Conservation (phyloP, 768 basidiomycete species). For the Cystobasidium tubakii region DNA sequence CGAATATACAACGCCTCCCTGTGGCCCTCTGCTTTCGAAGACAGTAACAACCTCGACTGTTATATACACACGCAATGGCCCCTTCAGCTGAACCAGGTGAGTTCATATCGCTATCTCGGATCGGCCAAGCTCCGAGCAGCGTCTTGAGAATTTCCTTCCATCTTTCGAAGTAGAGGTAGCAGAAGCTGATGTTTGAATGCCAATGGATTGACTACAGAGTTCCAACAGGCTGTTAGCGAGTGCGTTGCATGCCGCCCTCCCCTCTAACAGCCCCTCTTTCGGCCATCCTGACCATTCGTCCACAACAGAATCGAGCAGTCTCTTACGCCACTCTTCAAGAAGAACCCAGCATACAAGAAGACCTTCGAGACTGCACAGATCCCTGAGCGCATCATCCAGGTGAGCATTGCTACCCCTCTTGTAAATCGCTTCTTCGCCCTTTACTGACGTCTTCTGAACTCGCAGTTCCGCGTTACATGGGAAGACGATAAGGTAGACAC, state of each 20-base stretch:
- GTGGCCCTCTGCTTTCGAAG: background rate
- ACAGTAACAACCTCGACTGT: background rate
- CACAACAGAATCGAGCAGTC: slow-evolving; percentile 55
- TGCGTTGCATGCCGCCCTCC: background rate
- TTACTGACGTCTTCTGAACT: slow-evolving; percentile 48
- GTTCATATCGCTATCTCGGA: background rate
- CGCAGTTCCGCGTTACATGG: slow-evolving; percentile 70
- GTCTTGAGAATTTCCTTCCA: too few relatives aligned
- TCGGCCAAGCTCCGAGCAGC: background rate
- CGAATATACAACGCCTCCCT: too few relatives aligned
- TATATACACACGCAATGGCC: background rate
- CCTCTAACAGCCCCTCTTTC: background rate
- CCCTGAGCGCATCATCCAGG: slow-evolving; percentile 52
- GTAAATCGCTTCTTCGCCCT: slow-evolving; percentile 53
- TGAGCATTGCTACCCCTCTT: background rate
- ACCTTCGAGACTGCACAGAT: slow-evolving; percentile 58
- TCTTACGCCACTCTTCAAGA: slow-evolving; percentile 61
- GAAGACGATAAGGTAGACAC: slow-evolving; percentile 57
- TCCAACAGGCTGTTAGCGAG: slow-evolving; percentile 34
- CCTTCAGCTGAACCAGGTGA: background rate
- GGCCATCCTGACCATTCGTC: background rate
- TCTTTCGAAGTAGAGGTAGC: background rate
- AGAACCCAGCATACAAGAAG: slow-evolving; percentile 64
- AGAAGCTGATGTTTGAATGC: background rate
- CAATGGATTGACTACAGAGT: too few relatives aligned